These are phyloP conservation scores for Coemansia sp. DNA, from an alignment of 192 early-diverging fungal species.

Conservation along the genomic window DNA sequence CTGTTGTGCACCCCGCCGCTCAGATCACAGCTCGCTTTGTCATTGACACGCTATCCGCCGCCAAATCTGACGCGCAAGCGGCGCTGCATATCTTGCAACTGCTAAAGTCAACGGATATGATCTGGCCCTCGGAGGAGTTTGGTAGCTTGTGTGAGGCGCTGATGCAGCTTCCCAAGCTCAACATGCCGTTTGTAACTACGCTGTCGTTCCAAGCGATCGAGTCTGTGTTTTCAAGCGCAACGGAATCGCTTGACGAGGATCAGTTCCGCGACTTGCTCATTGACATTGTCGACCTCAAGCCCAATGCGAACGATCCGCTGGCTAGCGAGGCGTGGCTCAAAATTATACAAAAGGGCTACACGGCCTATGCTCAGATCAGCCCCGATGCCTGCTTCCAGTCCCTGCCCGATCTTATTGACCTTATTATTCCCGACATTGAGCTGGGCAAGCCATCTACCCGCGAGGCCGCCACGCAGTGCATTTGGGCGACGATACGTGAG, in stretches of 20 bases:
- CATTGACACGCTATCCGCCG: conserved; percentile 61
- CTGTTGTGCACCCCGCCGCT: conserved; percentile 73
- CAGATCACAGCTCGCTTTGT: conserved; percentile 67
- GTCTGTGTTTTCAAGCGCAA: conserved; percentile 37
- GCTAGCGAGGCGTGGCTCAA: conserved; percentile 85
- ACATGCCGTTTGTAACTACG: conserved; percentile 77
- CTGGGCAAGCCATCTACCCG: conserved; percentile 63
- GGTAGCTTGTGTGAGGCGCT: conserved; percentile 71
- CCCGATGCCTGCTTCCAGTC: conserved; percentile 57
- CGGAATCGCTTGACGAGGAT: conserved; percentile 51
- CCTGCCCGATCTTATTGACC: conserved; percentile 62
- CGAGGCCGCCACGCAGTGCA: conserved; percentile 69
- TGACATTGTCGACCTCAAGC: conserved; percentile 78
- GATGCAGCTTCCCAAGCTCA: conserved; percentile 78
- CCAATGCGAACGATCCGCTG: conserved; percentile 80
- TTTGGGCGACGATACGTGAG: conserved; percentile 69
- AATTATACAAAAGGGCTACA: conserved; percentile 76
- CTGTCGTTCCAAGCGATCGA: conserved; percentile 60
- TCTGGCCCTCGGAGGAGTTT: conserved; percentile 66
- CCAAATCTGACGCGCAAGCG: conserved; percentile 60
- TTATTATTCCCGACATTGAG: conserved; percentile 71
- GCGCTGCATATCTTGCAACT: conserved; percentile 73
- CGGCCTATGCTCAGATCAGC: conserved; percentile 66
- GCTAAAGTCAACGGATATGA: conserved; percentile 65
- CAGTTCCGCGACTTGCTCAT: conserved; percentile 60